Conservation (phyloP, 495 filamentous ascomycete genomes). For the Hyphodiscus hymeniophilus region DNA sequence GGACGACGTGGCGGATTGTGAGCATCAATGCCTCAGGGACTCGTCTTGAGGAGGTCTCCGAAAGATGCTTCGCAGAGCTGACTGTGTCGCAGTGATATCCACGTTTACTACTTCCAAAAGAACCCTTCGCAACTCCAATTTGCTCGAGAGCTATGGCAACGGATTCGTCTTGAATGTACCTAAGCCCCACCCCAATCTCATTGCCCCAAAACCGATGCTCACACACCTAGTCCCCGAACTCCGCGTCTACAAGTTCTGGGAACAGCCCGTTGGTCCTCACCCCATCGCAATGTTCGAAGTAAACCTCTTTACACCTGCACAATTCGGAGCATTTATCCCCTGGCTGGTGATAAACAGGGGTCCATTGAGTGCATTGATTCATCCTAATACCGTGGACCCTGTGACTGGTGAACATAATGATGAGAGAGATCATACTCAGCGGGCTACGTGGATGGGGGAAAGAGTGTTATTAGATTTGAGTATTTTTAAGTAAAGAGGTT, state of each 20-base stretch:
- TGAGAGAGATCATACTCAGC: conserved; percentile 50
- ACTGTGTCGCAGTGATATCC: conserved; percentile 51
- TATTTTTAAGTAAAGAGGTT: conserved; percentile 38
- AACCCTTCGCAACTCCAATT: conserved; percentile 54
- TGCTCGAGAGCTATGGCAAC: conserved; percentile 64
- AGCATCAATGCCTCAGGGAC: conserved; percentile 12
- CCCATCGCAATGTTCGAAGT: conserved; percentile 88
- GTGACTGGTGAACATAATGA: conserved; percentile 28
- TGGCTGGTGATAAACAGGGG: conserved; percentile 83
- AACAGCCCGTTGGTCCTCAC: conserved; percentile 74
- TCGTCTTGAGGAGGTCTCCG: not conserved
- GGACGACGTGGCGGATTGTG: conserved; percentile 50
- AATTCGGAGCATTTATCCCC: conserved; percentile 76
- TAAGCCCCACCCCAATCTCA: not conserved
- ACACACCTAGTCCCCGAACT: conserved; percentile 91
- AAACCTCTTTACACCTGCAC: conserved; percentile 73
- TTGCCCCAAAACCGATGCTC: not conserved
- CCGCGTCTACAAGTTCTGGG: conserved; percentile 70
- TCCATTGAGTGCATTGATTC: conserved; percentile 68
- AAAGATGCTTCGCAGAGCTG: not conserved
- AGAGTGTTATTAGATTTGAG: conserved; percentile 58
- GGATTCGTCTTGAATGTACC: conserved; percentile 72
- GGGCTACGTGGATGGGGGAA: conserved; percentile 82
- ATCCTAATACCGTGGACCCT: conserved; percentile 62
- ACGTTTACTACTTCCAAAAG: conserved; percentile 71